These are phyloP conservation scores for Aethionema arabicum DNA, from an alignment of 345 rosid species.

Conservation along the genomic window DNA sequence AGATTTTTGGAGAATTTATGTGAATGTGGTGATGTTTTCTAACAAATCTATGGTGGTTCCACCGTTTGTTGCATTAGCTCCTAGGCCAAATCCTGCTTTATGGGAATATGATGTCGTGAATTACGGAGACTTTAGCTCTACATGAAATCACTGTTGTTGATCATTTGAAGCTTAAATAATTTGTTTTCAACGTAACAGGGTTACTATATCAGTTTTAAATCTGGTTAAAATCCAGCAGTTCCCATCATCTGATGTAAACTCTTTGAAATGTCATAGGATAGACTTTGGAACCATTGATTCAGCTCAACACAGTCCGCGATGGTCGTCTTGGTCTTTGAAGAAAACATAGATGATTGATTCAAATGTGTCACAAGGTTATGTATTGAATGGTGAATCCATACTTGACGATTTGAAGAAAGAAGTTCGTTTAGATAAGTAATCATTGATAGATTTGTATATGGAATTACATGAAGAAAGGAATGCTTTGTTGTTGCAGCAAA, in stretches of 20 bases:
- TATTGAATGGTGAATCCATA: slow-evolving; percentile 50
- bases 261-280: no score
- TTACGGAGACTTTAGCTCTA: slow-evolving; percentile 51
- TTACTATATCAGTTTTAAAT: slow-evolving; percentile 20
- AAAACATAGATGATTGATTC: slow-evolving; percentile 49
- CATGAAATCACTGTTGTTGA: slow-evolving; percentile 57
- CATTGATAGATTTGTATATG: slow-evolving; percentile 78
- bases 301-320: slow-evolving; percentile 56
- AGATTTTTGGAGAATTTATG: no score
- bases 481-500: slow-evolving; percentile 92
- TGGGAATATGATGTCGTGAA: slow-evolving; percentile 88
- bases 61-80: slow-evolving; percentile 79
- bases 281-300: no score
- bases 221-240: no score
- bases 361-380: slow-evolving; percentile 21
- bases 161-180: slow-evolving; percentile 76
- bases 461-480: slow-evolving; percentile 89
- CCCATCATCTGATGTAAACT: no score
- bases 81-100: slow-evolving; percentile 76
- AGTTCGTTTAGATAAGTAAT: slow-evolving; percentile 74
- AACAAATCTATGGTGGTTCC: slow-evolving; percentile 70
- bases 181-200: slow-evolving; percentile 70
- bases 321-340: slow-evolving; percentile 40
- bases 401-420: slow-evolving; percentile 69
- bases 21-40: no score